Conservation (phyloP, 2,329 filamentous ascomycete species). For the Ascochyta fabae region DNA sequence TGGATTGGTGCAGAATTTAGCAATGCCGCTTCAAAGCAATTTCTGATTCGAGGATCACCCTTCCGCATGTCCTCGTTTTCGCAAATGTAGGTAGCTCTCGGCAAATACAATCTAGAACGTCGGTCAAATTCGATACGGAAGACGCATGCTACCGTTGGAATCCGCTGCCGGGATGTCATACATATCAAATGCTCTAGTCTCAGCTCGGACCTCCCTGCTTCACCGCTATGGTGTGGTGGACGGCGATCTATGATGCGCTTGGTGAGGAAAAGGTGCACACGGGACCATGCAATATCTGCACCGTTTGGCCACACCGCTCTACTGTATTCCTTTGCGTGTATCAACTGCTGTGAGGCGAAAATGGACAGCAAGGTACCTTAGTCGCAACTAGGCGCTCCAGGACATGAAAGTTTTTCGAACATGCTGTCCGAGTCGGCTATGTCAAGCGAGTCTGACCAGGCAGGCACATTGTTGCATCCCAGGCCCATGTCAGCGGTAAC, state of each 20-base stretch:
- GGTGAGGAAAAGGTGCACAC: conserved; percentile 7
- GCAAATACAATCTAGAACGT: background rate
- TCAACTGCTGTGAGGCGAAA: background rate
- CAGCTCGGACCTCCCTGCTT: conserved; percentile 15
- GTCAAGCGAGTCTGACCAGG: conserved; percentile 1
- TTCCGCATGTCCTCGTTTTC: background rate
- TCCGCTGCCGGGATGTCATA: conserved; percentile 7
- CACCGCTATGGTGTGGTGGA: conserved; percentile 16
- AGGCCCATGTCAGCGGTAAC: conserved; percentile 44
- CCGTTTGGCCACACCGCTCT: conserved; percentile 2
- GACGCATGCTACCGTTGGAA: background rate
- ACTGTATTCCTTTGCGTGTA: background rate
- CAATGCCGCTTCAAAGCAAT: background rate
- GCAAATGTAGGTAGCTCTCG: background rate
- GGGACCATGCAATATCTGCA: conserved; percentile 1
- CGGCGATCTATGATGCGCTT: conserved; percentile 2
- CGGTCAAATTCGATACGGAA: background rate
- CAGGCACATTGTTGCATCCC: conserved; percentile 28
- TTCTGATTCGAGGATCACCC: background rate
- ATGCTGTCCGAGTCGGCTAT: background rate
- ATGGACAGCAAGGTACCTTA: background rate
- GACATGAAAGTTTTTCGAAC: background rate
- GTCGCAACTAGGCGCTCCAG: background rate
- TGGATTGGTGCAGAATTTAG: background rate
- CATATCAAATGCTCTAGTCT: conserved; percentile 15